These are phyloP conservation scores for Schizochytrium sp. DNA, from an alignment of 108 stramenopile genomes.

Conservation along the genomic window DNA sequence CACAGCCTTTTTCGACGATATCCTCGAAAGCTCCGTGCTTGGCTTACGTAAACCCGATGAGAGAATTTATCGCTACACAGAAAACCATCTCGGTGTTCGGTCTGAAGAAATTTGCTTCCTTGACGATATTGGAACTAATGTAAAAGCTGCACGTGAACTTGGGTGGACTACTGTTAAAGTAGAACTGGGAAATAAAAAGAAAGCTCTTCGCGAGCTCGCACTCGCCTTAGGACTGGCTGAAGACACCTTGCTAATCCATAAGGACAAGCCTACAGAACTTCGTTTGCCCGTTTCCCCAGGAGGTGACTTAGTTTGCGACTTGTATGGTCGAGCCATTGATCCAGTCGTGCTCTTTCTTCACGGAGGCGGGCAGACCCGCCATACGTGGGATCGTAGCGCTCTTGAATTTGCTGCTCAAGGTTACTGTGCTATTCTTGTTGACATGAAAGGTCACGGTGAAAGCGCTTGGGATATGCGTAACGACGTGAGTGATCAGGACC, in stretches of 20 bases:
- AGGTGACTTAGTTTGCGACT: slow-evolving; percentile 39
- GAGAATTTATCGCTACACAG: background rate
- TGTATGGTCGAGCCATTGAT: background rate
- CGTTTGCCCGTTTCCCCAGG: background rate
- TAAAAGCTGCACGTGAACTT: slow-evolving; percentile 35
- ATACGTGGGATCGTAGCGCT: slow-evolving; percentile 27
- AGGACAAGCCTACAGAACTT: background rate
- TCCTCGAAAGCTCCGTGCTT: slow-evolving; percentile 43
- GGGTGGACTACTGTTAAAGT: slow-evolving; percentile 55
- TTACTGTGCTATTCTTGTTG: background rate
- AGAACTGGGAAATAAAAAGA: slow-evolving; percentile 12
- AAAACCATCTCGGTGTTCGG: background rate
- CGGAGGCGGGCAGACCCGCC: slow-evolving; percentile 56
- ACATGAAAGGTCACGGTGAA: slow-evolving; percentile 49
- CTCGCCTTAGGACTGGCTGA: slow-evolving; percentile 18
- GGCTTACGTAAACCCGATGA: slow-evolving; percentile 44
- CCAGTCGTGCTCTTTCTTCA: slow-evolving; percentile 37
- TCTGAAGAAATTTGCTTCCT: slow-evolving; percentile 13
- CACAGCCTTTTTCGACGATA: background rate
- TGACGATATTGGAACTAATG: slow-evolving; percentile 47
- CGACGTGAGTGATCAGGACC: background rate
- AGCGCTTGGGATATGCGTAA: slow-evolving; percentile 39
- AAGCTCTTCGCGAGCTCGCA: slow-evolving; percentile 45
- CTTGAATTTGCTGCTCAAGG: background rate
- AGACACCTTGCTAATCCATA: background rate